Percentiles rank a stretch among this genome's conserved stretches.
Evolutionary conservation across 2,329 filamentous ascomycete species (phyloP).

Genomic region (Pseudocercospora pini-densiflorae): DNA sequence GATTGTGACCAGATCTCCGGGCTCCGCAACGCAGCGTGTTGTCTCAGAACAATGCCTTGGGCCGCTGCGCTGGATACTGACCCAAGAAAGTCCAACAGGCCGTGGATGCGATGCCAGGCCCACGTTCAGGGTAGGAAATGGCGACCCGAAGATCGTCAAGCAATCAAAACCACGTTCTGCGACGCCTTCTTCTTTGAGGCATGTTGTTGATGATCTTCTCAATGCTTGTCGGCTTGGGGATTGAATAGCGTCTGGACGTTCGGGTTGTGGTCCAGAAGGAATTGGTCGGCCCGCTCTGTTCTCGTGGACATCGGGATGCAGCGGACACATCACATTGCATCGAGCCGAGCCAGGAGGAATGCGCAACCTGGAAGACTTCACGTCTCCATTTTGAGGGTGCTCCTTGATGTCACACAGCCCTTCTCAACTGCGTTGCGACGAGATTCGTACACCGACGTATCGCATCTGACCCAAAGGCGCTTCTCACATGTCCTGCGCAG

Average conservation of each 20-base stretch:
- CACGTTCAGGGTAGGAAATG: conserved; percentile 2
- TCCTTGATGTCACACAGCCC: conserved; percentile 9
- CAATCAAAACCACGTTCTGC: conserved; percentile 25
- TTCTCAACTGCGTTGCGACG: conserved; percentile 6
- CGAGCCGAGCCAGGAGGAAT: not conserved
- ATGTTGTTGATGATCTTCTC: conserved; percentile 10
- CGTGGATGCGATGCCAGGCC: not conserved
- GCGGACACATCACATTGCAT: conserved; percentile 3
- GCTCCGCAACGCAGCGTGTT: conserved; percentile 11
- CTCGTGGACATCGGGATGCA: not conserved
- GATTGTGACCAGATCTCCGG: conserved; percentile 11
- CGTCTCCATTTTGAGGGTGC: conserved; percentile 1
- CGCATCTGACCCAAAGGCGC: conserved; percentile 12
- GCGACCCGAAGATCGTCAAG: conserved; percentile 13
- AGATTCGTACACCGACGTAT: conserved; percentile 6
- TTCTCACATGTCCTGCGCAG: conserved; percentile 1
- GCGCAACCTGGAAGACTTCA: not conserved
- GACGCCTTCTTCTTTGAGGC: conserved; percentile 5
- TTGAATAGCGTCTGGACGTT: no score
- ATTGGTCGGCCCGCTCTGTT: conserved; percentile 1
- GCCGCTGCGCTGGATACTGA: conserved; percentile 6
- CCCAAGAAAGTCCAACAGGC: not conserved
- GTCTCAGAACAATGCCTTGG: conserved; percentile 9
- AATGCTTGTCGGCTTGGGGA: not conserved
- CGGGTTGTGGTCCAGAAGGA: conserved; percentile 1